Percentiles rank a stretch among this genome's conserved stretches.
phyloP scores from a whole-genome alignment of 1,139 yeast genomes.

The Scheffersomyces illinoinensis region DNA sequence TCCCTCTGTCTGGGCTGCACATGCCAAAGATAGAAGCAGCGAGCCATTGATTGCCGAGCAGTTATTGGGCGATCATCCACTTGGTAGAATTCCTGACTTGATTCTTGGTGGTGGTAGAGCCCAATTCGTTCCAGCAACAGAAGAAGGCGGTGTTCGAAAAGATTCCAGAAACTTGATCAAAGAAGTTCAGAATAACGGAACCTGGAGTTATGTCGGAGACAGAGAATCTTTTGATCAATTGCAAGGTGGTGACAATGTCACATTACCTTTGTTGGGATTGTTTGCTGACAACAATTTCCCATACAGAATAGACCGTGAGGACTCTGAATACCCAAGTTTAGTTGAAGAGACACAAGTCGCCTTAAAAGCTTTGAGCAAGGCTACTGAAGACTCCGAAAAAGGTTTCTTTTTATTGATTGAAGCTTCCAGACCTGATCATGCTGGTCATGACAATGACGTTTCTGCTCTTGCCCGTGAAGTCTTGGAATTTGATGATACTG shows the following conservation, averaged over 20 bases:
- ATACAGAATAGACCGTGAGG: constrained; percentile 72
- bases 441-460: constrained; percentile 88
- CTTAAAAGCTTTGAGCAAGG: constrained; percentile 59
- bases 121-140: constrained; percentile 55
- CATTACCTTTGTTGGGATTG: constrained; percentile 71
- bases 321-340: constrained; percentile 62
- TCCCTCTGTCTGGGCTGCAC: constrained; percentile 85
- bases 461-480: constrained; percentile 84
- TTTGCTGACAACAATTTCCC: constrained; percentile 76
- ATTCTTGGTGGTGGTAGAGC: constrained; percentile 90
- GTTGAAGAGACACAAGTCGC: constrained; percentile 76
- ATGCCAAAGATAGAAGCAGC: constrained; percentile 68
- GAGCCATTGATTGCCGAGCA: constrained; percentile 86
- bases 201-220: constrained; percentile 66
- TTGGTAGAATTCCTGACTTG: constrained; percentile 77
- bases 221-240: constrained; percentile 54
- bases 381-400: constrained; percentile 65
- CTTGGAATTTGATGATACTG: constrained; percentile 74
- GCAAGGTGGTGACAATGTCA: constrained; percentile 56
- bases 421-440: constrained; percentile 90
- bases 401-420: constrained; percentile 84
- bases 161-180: constrained; percentile 65
- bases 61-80: constrained; percentile 74
- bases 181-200: constrained; percentile 55
- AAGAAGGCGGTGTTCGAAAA: constrained; percentile 60